phyloP scores from a whole-genome alignment of 1,284 basidiomycete species.

The Ustilago tritici region DNA sequence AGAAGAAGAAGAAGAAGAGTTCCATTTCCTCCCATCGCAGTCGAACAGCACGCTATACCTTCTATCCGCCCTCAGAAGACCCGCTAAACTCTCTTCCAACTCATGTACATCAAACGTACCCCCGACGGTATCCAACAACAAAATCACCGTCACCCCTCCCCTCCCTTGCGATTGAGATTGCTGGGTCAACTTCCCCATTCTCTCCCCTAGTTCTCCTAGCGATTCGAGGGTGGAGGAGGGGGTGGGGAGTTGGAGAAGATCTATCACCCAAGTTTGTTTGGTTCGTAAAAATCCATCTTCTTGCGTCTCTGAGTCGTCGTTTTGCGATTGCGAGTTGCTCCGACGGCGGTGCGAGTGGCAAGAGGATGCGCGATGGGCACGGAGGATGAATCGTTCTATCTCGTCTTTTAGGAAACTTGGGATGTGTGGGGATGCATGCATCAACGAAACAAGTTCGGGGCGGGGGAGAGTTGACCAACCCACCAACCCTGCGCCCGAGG shows the following conservation, averaged over 20 bases:
- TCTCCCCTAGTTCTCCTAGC: not conserved
- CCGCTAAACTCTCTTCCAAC: constrained; percentile 33
- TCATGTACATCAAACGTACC: constrained; percentile 44
- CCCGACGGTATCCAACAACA: constrained; percentile 34
- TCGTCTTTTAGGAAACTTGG: constrained; percentile 42
- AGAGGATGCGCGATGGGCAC: constrained; percentile 19
- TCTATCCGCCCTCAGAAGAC: constrained; percentile 20
- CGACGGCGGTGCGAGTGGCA: not conserved
- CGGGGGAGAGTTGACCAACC: constrained; percentile 35
- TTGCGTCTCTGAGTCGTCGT: constrained; percentile 49
- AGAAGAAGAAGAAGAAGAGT: not conserved
- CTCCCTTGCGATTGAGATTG: constrained; percentile 9
- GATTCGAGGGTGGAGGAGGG: constrained; percentile 1
- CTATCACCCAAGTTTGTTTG: constrained; percentile 44
- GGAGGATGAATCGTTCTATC: constrained; percentile 39
- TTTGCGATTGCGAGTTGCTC: constrained; percentile 12
- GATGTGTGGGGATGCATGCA: constrained; percentile 37
- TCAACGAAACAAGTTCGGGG: constrained; percentile 24
- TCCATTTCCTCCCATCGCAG: constrained; percentile 28
- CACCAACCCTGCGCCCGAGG: not conserved
- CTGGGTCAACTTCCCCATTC: constrained; percentile 9
- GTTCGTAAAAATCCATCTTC: constrained; percentile 42
- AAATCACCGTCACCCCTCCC: constrained; percentile 12
- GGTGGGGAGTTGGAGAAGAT: constrained; percentile 26
- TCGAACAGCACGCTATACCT: constrained; percentile 31